Evolutionary conservation across 2,329 filamentous ascomycete species (phyloP), one percentile per base, ranked within the genome.

Genomic region (Fusarium sp.): DNA sequence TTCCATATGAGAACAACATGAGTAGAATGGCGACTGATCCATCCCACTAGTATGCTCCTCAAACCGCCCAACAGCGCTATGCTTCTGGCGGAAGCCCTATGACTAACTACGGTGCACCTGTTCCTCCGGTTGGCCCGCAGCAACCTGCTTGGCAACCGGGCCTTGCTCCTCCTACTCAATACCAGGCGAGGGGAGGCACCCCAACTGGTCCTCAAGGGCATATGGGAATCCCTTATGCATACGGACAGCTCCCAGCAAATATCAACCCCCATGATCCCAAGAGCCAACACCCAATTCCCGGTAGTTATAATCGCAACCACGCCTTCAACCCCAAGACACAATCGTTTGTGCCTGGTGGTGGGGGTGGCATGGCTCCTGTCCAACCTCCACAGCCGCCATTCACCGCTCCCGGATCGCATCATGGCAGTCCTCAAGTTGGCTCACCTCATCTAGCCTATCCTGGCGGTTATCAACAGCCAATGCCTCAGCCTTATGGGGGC

Each of bases 301-400:
- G 94, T 39, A 96, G 92, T 82, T 97, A 89, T 74, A 94, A 93
- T 78, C 88, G 94, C 64, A 83, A 82, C 57, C 93, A 94, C 76
- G 90, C 92, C 18, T 98, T 98, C 84, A 98, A 98, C 79, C 95
- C 95, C 2, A 95, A 97, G 83, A 98, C 93, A 21, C 93, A 97
- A 78, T 93, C 95, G 0, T 98, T 98, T 81, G 89, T 97, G 29
- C 95, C 95, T 51, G 81, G 82, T 23, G 79, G 82, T 23, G 79
- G 42, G 23, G 42, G 89, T 70, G 83, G 84, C 31, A 85, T 87
- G 79, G 81, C 83, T 35, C 83, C 86, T 7, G 83, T 86, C 72
- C 86, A 85, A 44, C 82, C 83, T 37, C 83, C 85, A 10, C 82
- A 85, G 68, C 84, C 83, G 21, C 83, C 84, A 2, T 89, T 85